phyloP scores from a whole-genome alignment of 1,139 yeast genomes.

The Protomyces inundatus region DNA sequence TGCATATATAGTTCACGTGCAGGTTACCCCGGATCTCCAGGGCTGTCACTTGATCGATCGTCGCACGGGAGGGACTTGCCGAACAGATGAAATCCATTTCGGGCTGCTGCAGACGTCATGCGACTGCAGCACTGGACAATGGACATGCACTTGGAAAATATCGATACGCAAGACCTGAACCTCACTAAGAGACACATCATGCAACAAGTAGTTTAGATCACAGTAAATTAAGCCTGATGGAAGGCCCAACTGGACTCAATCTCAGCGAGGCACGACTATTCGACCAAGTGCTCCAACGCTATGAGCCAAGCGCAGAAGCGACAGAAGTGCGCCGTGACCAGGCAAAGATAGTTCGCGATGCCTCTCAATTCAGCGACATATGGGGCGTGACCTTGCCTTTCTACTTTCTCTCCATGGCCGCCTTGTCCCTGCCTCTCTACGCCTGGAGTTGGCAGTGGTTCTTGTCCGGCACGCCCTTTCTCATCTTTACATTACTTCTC shows the following conservation, averaged over 20 bases:
- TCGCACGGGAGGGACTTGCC: too few species aligned
- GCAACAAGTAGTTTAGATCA: too few species aligned
- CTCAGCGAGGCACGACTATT: background rate
- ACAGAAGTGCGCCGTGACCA: background rate
- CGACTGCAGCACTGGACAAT: too few species aligned
- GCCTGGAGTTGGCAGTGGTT: slow-evolving; percentile 11
- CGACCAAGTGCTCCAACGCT: background rate
- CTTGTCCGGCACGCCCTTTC: slow-evolving; percentile 14
- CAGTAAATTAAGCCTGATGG: background rate
- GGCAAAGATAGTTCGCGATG: background rate
- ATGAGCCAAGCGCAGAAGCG: background rate
- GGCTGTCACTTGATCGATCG: too few species aligned
- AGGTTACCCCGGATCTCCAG: too few species aligned
- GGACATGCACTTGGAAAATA: too few species aligned
- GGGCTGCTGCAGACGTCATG: too few species aligned
- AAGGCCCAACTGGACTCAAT: background rate
- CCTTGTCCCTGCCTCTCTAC: slow-evolving; percentile 10
- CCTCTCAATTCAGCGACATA: slow-evolving; percentile 1
- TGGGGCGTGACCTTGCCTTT: slow-evolving; percentile 11
- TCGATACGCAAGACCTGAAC: too few species aligned
- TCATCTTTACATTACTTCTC: background rate
- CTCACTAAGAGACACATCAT: too few species aligned
- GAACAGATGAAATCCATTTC: too few species aligned
- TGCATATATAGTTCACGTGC: too few species aligned
- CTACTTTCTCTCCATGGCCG: slow-evolving; percentile 17